These are phyloP conservation scores for Zostera marina DNA, from an alignment of 116 monocot species.

Conservation along the genomic window DNA sequence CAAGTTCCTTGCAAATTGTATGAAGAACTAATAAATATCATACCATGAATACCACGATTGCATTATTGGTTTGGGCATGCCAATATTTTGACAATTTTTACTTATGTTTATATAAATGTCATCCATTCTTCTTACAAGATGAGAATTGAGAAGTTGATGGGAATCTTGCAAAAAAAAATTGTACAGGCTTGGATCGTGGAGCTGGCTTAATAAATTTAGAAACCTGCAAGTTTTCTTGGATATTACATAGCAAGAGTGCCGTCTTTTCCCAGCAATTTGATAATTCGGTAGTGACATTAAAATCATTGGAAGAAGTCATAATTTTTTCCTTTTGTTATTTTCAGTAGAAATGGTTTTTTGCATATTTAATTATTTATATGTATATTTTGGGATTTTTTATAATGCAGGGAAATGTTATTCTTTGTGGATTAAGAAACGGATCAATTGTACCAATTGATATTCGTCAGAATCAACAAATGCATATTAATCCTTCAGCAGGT, in stretches of 20 bases:
- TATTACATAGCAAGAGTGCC: conserved; percentile 45
- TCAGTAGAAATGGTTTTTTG: neutral
- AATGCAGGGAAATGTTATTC: conserved; percentile 64
- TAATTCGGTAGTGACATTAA: conserved; percentile 32
- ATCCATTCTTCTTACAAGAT: no score
- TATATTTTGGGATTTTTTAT: conserved; percentile 2
- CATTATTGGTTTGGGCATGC: no score
- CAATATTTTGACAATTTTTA: no score
- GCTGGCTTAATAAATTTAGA: conserved; percentile 52
- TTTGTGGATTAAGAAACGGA: conserved; percentile 86
- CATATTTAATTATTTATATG: neutral
- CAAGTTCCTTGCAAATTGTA: no score
- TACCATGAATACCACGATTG: no score
- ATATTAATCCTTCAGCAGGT: conserved; percentile 12
- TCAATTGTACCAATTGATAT: conserved; percentile 44
- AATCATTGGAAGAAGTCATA: neutral
- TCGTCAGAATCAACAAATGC: conserved; percentile 26
- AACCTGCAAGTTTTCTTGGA: conserved; percentile 29
- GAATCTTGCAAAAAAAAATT: no score
- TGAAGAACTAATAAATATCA: no score
- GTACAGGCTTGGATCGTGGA: conserved; percentile 53
- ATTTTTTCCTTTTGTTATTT: neutral
- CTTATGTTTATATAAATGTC: neutral
- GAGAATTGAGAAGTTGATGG: no score
- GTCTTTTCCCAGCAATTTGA: conserved; percentile 57